These are phyloP conservation scores for Solanum sitiens DNA, from an alignment of 257 asterid species.

Conservation along the genomic window DNA sequence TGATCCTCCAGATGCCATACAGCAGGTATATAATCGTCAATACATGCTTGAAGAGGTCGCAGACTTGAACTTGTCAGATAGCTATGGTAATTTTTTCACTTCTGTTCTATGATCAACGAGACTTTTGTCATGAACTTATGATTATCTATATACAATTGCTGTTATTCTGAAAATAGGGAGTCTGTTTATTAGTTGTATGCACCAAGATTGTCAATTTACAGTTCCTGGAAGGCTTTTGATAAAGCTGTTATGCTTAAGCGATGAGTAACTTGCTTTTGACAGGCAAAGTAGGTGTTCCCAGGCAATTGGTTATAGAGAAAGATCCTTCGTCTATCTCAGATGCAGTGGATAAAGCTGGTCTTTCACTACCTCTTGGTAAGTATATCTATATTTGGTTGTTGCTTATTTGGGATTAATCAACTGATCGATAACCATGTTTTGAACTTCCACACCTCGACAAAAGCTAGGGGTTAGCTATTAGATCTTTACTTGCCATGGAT, in stretches of 20 bases:
- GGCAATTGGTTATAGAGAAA: conserved; percentile 60
- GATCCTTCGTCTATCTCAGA: conserved; percentile 49
- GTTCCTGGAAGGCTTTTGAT: not conserved
- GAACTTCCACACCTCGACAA: not conserved
- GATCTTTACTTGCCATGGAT: not conserved
- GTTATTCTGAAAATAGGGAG: not conserved
- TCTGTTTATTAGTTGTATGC: not conserved
- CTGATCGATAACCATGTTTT: not conserved
- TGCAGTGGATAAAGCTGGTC: conserved; percentile 61
- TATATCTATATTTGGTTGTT: not conserved
- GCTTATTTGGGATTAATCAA: not conserved
- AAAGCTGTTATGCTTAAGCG: not conserved
- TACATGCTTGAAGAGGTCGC: conserved; percentile 96
- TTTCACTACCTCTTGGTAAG: conserved; percentile 69
- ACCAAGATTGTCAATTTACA: not conserved
- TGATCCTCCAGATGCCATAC: conserved; percentile 95
- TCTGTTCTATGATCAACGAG: not conserved
- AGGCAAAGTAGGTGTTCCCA: conserved; percentile 72
- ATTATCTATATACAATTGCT: not conserved
- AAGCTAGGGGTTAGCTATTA: not conserved
- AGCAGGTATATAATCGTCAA: conserved; percentile 76
- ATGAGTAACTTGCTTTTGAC: not conserved
- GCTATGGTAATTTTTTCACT: conserved; percentile 40
- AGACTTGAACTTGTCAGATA: conserved; percentile 66
- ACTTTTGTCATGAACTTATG: not conserved